Evolutionary conservation across 2,329 filamentous ascomycete genomes (phyloP), one percentile per base, ranked within the genome.

Genomic region (Aspergillus sp.): DNA sequence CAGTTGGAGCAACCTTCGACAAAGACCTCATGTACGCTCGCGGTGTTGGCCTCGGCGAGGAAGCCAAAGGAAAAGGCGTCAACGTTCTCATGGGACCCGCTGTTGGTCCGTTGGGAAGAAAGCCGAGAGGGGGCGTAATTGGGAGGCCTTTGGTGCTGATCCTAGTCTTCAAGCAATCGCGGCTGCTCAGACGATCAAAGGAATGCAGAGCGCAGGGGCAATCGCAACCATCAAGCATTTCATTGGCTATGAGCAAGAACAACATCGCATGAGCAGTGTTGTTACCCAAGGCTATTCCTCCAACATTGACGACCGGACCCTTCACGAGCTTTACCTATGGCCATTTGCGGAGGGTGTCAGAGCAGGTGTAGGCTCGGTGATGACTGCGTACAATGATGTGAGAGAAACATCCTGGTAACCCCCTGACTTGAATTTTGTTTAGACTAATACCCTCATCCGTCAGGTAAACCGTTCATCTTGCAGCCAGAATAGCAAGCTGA

Each of bases 141-240:
- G 85, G 86, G 86, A 90, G 60, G 80, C 80, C 0, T 89, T 89
- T 54, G 85, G 83, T 1, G 68, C 77, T 1, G 86, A 90, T 58
- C 84, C 86, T 0, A 78, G 79, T 2, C 72, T 90, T 27, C 78
- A 82, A 54, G 79, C 69, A 0, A 63, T 74, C 43, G 71, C 71
- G 4, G 77, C 66, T 12, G 69, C 71, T 2, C 58, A 74, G 47
- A 79, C 76, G 1, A 74, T 82, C 45, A 70, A 70, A 53, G 79
- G 79, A 2, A 74, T 82, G 47, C 79, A 82, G 54, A 70, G 71
- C 7, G 69, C 74, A 27, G 77, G 75, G 6, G 75, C 79, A 0
- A 79, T 82, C 44, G 74, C 79, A 1, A 73, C 74, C 6, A 55
- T 80, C 32, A 82, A 82, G 58, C 79, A 83, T 55, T 71, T 73